These are phyloP conservation scores for Primulina eburnea DNA, from an alignment of 257 asterid species.

Conservation along the genomic window DNA sequence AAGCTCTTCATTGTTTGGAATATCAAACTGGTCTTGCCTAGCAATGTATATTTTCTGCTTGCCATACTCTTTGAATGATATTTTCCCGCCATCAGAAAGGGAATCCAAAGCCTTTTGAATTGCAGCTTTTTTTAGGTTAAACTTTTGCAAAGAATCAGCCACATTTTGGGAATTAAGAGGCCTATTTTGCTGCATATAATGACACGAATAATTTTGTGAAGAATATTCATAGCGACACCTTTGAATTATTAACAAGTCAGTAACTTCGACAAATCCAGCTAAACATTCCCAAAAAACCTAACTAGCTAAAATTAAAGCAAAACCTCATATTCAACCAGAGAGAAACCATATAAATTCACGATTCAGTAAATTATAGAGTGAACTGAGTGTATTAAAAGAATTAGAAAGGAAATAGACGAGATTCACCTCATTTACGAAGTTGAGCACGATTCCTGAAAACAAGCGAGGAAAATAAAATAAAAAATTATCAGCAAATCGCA, in stretches of 20 bases:
- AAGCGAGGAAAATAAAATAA: conserved; percentile 4
- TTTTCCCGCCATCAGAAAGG: conserved; percentile 49
- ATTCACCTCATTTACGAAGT: conserved; percentile 80
- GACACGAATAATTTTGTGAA: neutral
- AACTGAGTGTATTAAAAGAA: too few relatives aligned
- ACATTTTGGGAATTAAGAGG: conserved; percentile 55
- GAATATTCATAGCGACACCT: neutral
- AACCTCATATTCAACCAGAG: neutral
- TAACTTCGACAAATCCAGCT: too few relatives aligned
- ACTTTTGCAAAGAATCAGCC: conserved; percentile 58
- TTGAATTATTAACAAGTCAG: too few relatives aligned
- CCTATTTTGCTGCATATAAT: conserved; percentile 47
- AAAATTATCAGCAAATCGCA: neutral
- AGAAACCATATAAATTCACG: neutral
- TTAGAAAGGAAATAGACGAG: conserved; percentile 1
- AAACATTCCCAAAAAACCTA: neutral
- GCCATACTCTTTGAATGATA: conserved; percentile 83
- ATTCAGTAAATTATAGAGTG: neutral
- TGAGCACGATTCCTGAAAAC: conserved; percentile 81
- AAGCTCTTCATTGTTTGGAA: conserved; percentile 85
- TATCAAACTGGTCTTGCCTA: conserved; percentile 89
- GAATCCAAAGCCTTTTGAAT: conserved; percentile 52
- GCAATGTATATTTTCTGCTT: conserved; percentile 95
- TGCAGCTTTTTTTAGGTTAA: conserved; percentile 52
- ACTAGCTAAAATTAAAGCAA: neutral